phyloP scores from a whole-genome alignment of 2,329 filamentous ascomycete species.

The Nothophoma quercina region DNA sequence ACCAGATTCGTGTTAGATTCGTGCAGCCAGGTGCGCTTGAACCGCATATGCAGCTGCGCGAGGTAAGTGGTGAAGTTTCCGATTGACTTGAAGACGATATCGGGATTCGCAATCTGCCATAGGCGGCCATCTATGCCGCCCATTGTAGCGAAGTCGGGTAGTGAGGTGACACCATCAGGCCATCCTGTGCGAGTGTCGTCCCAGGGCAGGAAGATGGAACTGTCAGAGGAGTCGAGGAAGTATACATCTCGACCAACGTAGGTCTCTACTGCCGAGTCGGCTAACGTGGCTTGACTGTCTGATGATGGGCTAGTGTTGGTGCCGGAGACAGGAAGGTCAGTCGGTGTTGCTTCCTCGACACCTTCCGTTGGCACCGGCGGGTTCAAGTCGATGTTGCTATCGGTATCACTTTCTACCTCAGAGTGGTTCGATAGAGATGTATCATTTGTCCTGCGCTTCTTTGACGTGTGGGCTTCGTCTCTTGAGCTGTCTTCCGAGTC shows the following conservation, averaged over 20 bases:
- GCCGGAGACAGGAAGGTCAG: no score
- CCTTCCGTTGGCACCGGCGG: no score
- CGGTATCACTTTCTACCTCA: no score
- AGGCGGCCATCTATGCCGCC: no score
- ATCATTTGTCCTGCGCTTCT: no score
- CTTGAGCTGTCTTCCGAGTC: no score
- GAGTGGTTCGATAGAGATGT: no score
- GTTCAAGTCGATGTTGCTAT: no score
- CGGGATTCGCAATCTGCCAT: background rate
- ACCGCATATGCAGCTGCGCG: background rate
- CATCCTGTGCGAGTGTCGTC: background rate
- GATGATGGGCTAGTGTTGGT: background rate
- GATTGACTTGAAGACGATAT: background rate
- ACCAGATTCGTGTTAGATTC: background rate
- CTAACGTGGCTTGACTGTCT: background rate
- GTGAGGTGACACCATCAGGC: background rate
- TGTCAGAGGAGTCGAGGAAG: background rate
- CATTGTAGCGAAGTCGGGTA: background rate
- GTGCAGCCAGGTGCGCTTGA: background rate
- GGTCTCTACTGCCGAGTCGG: background rate
- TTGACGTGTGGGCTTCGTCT: no score
- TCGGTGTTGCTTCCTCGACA: no score
- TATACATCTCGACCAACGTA: background rate
- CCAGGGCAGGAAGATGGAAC: background rate
- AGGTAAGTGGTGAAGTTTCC: background rate